Conservation (phyloP, 2,329 filamentous ascomycete species). For the Ploettnerulaceae sp. region DNA sequence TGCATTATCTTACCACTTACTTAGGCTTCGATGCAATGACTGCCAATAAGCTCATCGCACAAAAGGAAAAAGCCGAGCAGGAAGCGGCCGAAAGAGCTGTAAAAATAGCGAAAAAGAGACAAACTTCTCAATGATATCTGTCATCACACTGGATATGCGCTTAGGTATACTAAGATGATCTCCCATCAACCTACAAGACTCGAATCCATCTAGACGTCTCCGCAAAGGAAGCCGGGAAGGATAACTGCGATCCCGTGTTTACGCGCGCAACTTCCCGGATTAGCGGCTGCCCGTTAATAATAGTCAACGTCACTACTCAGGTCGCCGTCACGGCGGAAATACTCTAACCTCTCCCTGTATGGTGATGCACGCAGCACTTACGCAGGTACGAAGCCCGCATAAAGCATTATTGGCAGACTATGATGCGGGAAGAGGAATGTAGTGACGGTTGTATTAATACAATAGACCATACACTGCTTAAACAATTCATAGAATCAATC, state of each 20-base stretch:
- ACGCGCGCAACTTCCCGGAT: constrained; percentile 1
- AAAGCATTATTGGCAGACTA: neutral
- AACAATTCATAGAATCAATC: too few species aligned
- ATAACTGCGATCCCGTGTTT: neutral
- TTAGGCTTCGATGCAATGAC: constrained; percentile 41
- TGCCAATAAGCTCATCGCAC: constrained; percentile 26
- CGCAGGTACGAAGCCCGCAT: constrained; percentile 12
- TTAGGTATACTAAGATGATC: neutral
- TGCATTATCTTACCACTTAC: constrained; percentile 60
- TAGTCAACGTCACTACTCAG: constrained; percentile 16
- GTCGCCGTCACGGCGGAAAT: too few species aligned
- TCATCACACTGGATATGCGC: neutral
- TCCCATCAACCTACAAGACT: too few species aligned
- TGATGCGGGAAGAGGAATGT: neutral
- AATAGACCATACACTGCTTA: neutral
- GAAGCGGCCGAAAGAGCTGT: neutral
- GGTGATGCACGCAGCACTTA: too few species aligned
- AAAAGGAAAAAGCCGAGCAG: constrained; percentile 22
- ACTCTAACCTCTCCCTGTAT: neutral
- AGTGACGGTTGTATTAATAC: constrained; percentile 11
- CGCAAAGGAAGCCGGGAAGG: too few species aligned
- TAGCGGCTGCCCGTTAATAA: constrained; percentile 2
- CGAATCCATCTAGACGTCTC: too few species aligned
- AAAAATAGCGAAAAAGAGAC: neutral
- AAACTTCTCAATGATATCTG: neutral